Evolutionary conservation across 805 yeast genomes (phyloP).

Genomic region (Maudiozyma bulderi): DNA sequence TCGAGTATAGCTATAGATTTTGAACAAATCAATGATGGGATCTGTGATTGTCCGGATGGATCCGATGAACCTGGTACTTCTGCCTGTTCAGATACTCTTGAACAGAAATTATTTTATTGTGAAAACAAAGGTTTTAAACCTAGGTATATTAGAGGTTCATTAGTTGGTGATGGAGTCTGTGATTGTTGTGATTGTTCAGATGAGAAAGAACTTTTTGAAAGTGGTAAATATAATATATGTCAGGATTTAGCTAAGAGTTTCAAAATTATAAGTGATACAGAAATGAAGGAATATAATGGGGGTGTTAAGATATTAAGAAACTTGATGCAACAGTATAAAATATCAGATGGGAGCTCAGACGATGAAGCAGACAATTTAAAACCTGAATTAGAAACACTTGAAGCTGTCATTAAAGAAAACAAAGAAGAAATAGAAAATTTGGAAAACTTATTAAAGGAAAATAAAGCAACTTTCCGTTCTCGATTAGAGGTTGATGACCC

Average conservation of each 20-base stretch:
- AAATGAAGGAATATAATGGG: conserved; percentile 48
- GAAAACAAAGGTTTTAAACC: conserved; percentile 63
- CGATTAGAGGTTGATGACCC: conserved; percentile 18
- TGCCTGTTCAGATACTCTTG: conserved; percentile 45
- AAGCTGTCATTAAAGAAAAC: conserved; percentile 5
- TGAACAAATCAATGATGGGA: conserved; percentile 72
- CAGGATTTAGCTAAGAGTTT: conserved; percentile 20
- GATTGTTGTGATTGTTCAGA: conserved; percentile 98
- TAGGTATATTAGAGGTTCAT: conserved; percentile 49
- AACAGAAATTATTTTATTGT: conserved; percentile 53
- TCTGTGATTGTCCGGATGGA: conserved; percentile 96
- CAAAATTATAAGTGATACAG: conserved; percentile 27
- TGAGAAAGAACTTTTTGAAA: conserved; percentile 33
- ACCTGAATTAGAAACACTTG: conserved; percentile 5
- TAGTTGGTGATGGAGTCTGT: conserved; percentile 84
- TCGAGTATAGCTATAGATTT: conserved; percentile 54
- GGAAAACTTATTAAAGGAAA: conserved; percentile 17
- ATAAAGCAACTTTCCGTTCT: conserved; percentile 10
- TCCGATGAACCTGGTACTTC: conserved; percentile 94
- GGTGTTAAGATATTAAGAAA: conserved; percentile 35
- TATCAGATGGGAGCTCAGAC: conserved; percentile 14
- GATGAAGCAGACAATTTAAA: conserved; percentile 4
- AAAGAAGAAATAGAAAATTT: conserved; percentile 7
- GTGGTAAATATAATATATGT: conserved; percentile 13
- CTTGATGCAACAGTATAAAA: conserved; percentile 11